Conservation (phyloP, 2,329 filamentous ascomycete species). For the Helotiales sp. region DNA sequence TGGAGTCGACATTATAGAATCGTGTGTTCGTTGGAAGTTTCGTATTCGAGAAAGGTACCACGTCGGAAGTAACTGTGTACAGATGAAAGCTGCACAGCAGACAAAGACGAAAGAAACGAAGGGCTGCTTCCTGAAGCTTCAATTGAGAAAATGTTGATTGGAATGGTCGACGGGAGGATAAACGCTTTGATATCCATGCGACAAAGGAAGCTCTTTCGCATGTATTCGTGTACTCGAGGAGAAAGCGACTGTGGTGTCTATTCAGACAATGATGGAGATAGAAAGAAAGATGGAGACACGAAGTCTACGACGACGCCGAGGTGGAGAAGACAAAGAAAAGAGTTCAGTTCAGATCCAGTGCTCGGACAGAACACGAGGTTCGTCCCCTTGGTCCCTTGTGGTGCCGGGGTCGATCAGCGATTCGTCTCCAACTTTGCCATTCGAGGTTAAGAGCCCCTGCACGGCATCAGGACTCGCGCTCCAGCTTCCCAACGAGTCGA, state of each 20-base stretch:
- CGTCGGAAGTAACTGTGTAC: not conserved
- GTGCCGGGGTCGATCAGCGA: not conserved
- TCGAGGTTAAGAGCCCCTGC: not conserved
- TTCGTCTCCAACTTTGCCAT: not conserved
- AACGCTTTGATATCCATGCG: not conserved
- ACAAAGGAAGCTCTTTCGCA: not conserved
- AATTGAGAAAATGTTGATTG: not conserved
- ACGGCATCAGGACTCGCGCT: not conserved
- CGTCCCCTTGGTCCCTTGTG: not conserved
- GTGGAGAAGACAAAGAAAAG: not conserved
- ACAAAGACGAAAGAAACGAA: slow-evolving; percentile 7
- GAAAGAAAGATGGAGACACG: not conserved
- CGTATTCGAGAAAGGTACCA: not conserved
- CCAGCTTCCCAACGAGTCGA: not conserved
- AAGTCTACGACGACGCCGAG: not conserved
- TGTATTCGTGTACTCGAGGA: slow-evolving; percentile 3
- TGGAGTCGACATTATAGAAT: slow-evolving; percentile 31
- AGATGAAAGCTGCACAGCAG: not conserved
- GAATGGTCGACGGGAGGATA: not conserved
- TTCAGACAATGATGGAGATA: not conserved
- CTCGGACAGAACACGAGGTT: not conserved
- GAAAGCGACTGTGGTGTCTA: slow-evolving; percentile 14
- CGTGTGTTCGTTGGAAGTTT: not conserved
- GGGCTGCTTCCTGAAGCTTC: not conserved
- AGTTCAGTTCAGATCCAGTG: no score